Base-by-base conservation (phyloP, 2,329 filamentous ascomycete genomes). In the Exophiala phaeomuriformis region DNA sequence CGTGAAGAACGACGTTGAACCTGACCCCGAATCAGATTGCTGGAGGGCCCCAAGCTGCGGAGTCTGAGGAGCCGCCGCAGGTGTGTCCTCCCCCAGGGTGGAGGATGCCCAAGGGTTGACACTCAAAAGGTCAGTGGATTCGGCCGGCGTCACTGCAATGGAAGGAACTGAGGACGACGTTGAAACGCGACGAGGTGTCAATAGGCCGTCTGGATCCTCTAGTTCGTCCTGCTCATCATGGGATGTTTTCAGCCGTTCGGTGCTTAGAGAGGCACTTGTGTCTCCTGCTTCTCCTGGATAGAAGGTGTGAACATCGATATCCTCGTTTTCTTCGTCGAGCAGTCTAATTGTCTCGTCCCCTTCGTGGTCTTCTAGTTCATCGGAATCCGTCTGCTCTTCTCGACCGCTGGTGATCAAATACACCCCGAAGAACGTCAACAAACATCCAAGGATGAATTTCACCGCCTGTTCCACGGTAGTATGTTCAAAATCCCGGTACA, bases 401-500 rank as follows among this genome's bases (percentile, higher is more conserved):
- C 90, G 79, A 50, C 89, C 90, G 64, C 86, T 95, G 1, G 93
- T 97, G 65, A 98, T 96, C 61, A 96, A 80, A 71, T 93, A 97
- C n/a, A 98, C 93, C 6, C 93, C 93, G 55, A 91, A 83, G 69
- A 98, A 98, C 0, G 93, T 98, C 60, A 98, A 72, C 3, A 88
- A 76, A 70, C 93, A 98, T 36, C 93, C 93, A 27, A 88, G 88
- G 8, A 95, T 73, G 65, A 98, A 98, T 64, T 95, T 95, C 52
- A 75, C 73, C 2, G 88, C 87, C 64, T 88, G 86, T 45, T 83
- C 77, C 31, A 77, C 71, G 0, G 83, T 86, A 5, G 88, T 87
- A 40, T 86, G 84, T 68, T 97, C 88, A 65, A 98, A 98, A 68
- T 98, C 93, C 47, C 91, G 84, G 67, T 97, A 98, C 4, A 98